Conservation (phyloP, 805 yeast species). For the Yarrowia osloensis region DNA sequence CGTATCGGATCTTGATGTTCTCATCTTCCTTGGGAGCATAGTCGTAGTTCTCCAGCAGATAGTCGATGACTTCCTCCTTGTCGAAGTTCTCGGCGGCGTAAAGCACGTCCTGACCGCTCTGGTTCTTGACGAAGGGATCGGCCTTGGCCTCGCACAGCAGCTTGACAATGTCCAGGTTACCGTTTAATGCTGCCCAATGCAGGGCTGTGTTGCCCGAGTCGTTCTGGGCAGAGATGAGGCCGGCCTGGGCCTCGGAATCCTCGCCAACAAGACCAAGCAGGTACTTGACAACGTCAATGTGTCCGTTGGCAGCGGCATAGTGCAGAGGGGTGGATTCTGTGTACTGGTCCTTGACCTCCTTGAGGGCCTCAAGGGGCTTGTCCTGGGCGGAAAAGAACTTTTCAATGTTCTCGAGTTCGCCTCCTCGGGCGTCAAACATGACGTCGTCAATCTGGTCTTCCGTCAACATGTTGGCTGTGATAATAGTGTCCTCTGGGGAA, state of each 20-base stretch:
- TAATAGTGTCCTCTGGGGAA: constrained; percentile 4
- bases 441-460: constrained; percentile 79
- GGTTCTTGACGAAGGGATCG: constrained; percentile 78
- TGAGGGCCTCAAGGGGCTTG: constrained; percentile 42
- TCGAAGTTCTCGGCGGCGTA: constrained; percentile 85
- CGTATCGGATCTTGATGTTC: constrained; percentile 40
- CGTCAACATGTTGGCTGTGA: neutral
- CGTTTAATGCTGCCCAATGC: constrained; percentile 95
- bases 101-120: constrained; percentile 76
- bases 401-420: constrained; percentile 75
- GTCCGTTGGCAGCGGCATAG: constrained; percentile 96
- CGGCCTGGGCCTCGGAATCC: constrained; percentile 40
- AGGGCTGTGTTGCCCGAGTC: constrained; percentile 89
- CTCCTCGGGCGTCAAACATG: constrained; percentile 80
- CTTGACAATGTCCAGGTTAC: constrained; percentile 72
- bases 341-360: constrained; percentile 62
- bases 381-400: constrained; percentile 56
- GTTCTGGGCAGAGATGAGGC: constrained; percentile 56
- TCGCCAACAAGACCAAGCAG: constrained; percentile 45
- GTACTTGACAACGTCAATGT: constrained; percentile 63
- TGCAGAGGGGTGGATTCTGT: constrained; percentile 79
- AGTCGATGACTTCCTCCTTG: constrained; percentile 74
- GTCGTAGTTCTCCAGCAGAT: constrained; percentile 70
- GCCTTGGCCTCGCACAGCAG: constrained; percentile 74
- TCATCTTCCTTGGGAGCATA: constrained; percentile 64